Evolutionary conservation across 2,329 filamentous ascomycete genomes (phyloP).

Genomic region (Verticillium isaacii): DNA sequence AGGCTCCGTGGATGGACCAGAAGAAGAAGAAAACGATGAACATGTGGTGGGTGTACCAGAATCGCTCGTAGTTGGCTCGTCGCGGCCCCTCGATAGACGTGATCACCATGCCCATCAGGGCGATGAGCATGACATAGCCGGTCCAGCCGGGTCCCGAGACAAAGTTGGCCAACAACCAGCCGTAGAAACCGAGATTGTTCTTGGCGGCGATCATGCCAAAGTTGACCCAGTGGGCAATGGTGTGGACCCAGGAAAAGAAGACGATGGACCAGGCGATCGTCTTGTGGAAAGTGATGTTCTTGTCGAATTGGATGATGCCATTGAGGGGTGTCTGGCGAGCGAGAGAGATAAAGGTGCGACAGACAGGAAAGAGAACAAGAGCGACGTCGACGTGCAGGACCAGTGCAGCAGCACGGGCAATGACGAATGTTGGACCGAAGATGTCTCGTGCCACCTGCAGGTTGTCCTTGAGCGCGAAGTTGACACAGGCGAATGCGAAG

Average conservation of each 20-base stretch:
- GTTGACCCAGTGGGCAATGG: constrained; percentile 83
- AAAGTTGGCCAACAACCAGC: constrained; percentile 73
- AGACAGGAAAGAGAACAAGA: constrained; percentile 75
- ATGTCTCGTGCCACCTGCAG: constrained; percentile 58
- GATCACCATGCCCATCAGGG: constrained; percentile 71
- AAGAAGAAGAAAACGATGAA: constrained; percentile 87
- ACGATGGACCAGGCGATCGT: constrained; percentile 82
- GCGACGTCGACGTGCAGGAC: constrained; percentile 79
- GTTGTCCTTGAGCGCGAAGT: constrained; percentile 75
- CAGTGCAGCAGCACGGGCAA: constrained; percentile 70
- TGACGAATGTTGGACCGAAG: constrained; percentile 72
- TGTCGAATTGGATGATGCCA: constrained; percentile 83
- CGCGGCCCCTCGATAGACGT: constrained; percentile 75
- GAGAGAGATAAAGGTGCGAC: constrained; percentile 78
- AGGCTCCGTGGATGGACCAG: constrained; percentile 85
- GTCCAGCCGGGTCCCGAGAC: constrained; percentile 79
- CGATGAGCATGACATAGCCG: constrained; percentile 77
- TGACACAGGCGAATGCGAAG: constrained; percentile 74
- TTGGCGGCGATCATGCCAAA: constrained; percentile 71
- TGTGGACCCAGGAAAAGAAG: constrained; percentile 84
- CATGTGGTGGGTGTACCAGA: constrained; percentile 88
- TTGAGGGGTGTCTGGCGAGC: constrained; percentile 76
- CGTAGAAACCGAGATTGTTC: constrained; percentile 72
- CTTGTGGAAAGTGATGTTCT: constrained; percentile 87
- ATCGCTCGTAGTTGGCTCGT: constrained; percentile 79